phyloP scores from a whole-genome alignment of 1,284 basidiomycete species.

The Sporisorium sorghi region DNA sequence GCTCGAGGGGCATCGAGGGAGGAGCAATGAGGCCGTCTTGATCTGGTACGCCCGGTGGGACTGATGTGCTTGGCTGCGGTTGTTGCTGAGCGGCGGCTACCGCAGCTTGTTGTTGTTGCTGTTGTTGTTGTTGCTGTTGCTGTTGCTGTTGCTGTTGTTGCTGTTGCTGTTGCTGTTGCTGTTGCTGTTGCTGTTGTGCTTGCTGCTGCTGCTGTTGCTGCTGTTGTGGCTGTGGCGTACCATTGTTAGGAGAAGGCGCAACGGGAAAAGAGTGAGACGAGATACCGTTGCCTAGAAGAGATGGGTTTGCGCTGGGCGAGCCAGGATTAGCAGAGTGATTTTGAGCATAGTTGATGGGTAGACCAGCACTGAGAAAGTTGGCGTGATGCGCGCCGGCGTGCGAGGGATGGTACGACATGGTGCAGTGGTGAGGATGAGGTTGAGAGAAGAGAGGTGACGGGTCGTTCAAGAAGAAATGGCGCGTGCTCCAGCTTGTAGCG shows the following conservation, averaged over 20 bases:
- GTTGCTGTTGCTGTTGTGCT: constrained; percentile 22
- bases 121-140: constrained; percentile 32
- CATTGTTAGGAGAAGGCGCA: constrained; percentile 39
- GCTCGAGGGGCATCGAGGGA: constrained; percentile 52
- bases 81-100: no score
- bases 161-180: constrained; percentile 1
- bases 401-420: constrained; percentile 52
- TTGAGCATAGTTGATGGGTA: constrained; percentile 40
- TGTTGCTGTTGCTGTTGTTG: constrained; percentile 21
- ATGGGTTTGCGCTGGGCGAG: constrained; percentile 24
- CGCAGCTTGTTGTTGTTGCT: constrained; percentile 30
- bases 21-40: constrained; percentile 40
- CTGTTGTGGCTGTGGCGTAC: constrained; percentile 29
- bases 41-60: constrained; percentile 41
- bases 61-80: constrained; percentile 18
- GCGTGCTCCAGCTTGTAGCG: no score
- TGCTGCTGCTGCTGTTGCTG: neutral
- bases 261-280: constrained; percentile 50
- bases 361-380: constrained; percentile 24
- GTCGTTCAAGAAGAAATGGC: no score
- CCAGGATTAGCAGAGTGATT: constrained; percentile 19
- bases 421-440: no score
- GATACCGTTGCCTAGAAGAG: constrained; percentile 33
- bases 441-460: no score
- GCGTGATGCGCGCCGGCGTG: constrained; percentile 37